These are phyloP conservation scores for Parmelia sp. DNA, from an alignment of 495 filamentous ascomycete species.

Conservation along the genomic window DNA sequence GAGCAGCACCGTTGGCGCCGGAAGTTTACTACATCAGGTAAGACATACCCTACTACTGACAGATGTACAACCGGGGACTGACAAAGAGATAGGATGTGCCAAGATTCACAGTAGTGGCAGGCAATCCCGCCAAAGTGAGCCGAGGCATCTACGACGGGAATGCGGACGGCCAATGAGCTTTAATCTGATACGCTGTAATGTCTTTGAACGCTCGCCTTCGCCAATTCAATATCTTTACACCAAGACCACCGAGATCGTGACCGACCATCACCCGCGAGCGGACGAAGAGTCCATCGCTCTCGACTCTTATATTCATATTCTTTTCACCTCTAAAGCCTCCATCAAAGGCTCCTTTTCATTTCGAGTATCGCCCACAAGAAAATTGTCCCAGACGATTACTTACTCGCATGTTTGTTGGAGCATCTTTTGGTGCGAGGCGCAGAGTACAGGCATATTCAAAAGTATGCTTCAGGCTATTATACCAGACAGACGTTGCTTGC, in stretches of 20 bases:
- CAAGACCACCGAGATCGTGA: slow-evolving; percentile 24
- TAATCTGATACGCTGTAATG: neutral
- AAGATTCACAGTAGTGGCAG: slow-evolving; percentile 53
- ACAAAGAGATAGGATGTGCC: slow-evolving; percentile 48
- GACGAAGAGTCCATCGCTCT: neutral
- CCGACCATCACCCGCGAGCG: neutral
- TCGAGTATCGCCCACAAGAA: neutral
- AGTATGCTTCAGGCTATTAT: neutral
- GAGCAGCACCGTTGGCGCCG: slow-evolving; percentile 42
- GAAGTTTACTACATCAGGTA: slow-evolving; percentile 30
- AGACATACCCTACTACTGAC: neutral
- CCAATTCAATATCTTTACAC: neutral
- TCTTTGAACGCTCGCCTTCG: neutral
- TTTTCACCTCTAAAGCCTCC: too few species aligned
- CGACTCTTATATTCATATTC: neutral
- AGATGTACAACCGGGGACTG: neutral
- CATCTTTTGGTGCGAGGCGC: slow-evolving; percentile 1
- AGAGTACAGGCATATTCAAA: neutral
- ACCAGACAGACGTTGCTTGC: slow-evolving; percentile 1
- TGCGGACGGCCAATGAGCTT: slow-evolving; percentile 19
- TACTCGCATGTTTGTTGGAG: neutral
- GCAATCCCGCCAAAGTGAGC: slow-evolving; percentile 56
- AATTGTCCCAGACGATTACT: neutral
- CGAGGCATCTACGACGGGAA: slow-evolving; percentile 43
- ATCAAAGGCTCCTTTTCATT: neutral